These are phyloP conservation scores for Leccinum pellstonianum DNA, from an alignment of 768 basidiomycete species.

Conservation along the genomic window DNA sequence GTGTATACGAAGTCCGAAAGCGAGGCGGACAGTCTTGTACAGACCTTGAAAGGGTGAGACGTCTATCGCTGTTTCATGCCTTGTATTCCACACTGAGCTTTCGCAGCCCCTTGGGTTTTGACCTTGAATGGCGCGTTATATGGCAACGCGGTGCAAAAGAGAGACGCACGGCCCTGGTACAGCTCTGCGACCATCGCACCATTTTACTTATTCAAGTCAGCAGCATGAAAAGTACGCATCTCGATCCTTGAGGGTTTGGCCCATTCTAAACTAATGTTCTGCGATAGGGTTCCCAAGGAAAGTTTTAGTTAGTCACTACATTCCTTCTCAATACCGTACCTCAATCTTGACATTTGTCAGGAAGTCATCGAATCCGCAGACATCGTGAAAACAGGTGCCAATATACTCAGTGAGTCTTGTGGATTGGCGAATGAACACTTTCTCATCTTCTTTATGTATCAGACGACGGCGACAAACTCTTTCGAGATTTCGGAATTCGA, in stretches of 20 bases:
- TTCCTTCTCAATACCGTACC: neutral
- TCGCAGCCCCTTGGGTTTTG: constrained; percentile 47
- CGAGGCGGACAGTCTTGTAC: constrained; percentile 41
- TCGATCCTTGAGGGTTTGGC: neutral
- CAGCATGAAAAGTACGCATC: constrained; percentile 42
- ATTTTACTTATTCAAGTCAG: constrained; percentile 50
- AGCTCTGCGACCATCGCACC: constrained; percentile 41
- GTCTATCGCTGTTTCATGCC: neutral
- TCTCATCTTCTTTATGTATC: neutral
- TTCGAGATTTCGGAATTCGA: constrained; percentile 45
- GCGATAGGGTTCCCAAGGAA: constrained; percentile 43
- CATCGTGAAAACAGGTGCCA: constrained; percentile 46
- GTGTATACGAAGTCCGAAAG: constrained; percentile 42
- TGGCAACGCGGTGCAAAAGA: constrained; percentile 33
- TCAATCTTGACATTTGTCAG: constrained; percentile 26
- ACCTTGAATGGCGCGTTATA: constrained; percentile 48
- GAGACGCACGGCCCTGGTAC: constrained; percentile 43
- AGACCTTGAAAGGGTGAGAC: constrained; percentile 37
- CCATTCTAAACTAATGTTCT: neutral
- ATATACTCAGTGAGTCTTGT: constrained; percentile 43
- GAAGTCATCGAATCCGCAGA: constrained; percentile 43
- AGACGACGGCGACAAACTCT: constrained; percentile 52
- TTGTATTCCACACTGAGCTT: neutral
- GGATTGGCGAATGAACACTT: neutral
- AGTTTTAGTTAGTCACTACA: constrained; percentile 33